phyloP scores from a whole-genome alignment of 139 green algal species.

The Picochlorum sp. region DNA sequence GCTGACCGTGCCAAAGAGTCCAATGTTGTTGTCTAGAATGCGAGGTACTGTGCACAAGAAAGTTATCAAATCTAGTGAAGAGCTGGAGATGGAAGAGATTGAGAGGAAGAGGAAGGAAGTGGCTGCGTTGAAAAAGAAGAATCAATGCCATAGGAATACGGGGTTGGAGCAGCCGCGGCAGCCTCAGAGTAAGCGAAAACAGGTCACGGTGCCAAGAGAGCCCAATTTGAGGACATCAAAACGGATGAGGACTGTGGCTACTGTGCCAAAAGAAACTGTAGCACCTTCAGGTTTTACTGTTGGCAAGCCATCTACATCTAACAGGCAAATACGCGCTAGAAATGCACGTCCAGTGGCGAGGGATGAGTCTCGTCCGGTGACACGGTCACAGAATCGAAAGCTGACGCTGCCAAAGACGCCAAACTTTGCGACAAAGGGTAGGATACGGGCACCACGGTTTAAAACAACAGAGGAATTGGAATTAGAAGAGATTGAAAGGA shows the following conservation, averaged over 20 bases:
- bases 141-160: constrained; percentile 29
- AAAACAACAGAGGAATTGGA: constrained; percentile 52
- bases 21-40: constrained; percentile 2
- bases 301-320: background rate
- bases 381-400: background rate
- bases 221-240: constrained; percentile 36
- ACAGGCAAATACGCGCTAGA: too few relatives aligned
- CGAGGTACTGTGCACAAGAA: constrained; percentile 7
- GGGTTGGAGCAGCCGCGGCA: constrained; percentile 8
- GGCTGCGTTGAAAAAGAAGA: constrained; percentile 8
- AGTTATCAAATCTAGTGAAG: constrained; percentile 39
- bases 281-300: constrained; percentile 13
- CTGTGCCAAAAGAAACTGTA: constrained; percentile 25
- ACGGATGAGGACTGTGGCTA: constrained; percentile 29
- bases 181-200: constrained; percentile 6
- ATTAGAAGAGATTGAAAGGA: constrained; percentile 21
- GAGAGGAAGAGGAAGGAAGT: constrained; percentile 21
- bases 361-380: background rate
- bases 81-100: constrained; percentile 41
- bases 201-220: constrained; percentile 14
- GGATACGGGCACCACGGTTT: constrained; percentile 30
- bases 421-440: constrained; percentile 31
- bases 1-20: constrained; percentile 7
- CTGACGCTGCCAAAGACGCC: constrained; percentile 22
- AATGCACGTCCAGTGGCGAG: too few relatives aligned